A percentile compares a stretch with the other conserved stretches of the same genome.
These are phyloP conservation scores for Magnaporthiopsis rhizophila DNA, from an alignment of 2,329 filamentous ascomycete genomes.

Conservation along the genomic window DNA sequence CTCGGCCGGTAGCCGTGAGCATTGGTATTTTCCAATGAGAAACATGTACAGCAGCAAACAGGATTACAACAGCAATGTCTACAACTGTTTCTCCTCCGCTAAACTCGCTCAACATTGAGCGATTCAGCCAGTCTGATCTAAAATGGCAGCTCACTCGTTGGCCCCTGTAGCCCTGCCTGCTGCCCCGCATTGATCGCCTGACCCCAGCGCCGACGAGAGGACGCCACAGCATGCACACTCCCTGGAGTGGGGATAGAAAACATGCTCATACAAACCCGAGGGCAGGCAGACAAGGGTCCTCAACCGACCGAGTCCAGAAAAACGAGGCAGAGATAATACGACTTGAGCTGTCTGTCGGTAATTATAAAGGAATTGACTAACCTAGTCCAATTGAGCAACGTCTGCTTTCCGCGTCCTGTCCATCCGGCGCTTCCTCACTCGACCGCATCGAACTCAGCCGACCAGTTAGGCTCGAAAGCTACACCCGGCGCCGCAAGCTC, in stretches of 20 bases:
- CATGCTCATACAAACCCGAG: conserved; percentile 4
- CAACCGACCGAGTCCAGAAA: background rate
- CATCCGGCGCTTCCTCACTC: background rate
- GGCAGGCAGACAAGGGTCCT: background rate
- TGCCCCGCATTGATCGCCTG: conserved; percentile 4
- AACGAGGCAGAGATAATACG: conserved; percentile 4
- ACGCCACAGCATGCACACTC: background rate
- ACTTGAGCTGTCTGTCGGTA: background rate
- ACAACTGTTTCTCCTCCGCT: no score
- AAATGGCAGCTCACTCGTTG: no score
- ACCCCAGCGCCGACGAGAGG: background rate
- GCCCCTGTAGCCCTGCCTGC: background rate
- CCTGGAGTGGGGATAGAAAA: conserved; percentile 8
- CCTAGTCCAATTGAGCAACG: background rate
- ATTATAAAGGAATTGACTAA: background rate
- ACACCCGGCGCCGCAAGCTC: background rate
- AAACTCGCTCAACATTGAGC: no score
- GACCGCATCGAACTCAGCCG: background rate
- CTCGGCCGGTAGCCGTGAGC: no score
- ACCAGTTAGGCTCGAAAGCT: background rate
- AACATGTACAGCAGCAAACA: no score
- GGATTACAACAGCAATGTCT: no score
- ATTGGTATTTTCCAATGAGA: no score
- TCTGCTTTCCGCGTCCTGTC: background rate
- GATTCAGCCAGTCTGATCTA: no score